Evolutionary conservation across 192 early-diverging fungal genomes (phyloP).

Genomic region (Backusella morwellensis): DNA sequence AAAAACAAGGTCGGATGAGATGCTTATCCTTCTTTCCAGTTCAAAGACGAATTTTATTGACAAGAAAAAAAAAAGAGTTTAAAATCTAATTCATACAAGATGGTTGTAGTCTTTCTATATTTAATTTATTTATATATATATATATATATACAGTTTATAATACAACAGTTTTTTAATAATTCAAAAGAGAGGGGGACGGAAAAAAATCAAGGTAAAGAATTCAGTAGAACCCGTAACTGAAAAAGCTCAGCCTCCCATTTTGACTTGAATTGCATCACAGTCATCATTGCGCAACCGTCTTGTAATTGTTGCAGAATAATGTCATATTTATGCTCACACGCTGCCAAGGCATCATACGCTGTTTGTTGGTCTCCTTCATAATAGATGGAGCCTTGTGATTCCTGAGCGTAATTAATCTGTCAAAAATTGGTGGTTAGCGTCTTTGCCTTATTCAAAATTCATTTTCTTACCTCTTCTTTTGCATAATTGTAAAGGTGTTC

Average conservation of each 20-base stretch:
- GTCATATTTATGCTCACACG: background rate
- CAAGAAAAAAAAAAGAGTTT: too few species aligned
- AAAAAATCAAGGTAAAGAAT: background rate
- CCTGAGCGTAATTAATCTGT: conserved; percentile 19
- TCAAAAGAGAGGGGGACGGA: too few species aligned
- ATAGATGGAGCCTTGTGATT: conserved; percentile 23
- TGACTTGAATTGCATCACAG: background rate
- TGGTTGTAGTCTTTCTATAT: too few species aligned
- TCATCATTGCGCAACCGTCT: background rate
- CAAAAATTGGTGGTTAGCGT: background rate
- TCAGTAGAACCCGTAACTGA: background rate
- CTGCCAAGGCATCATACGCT: conserved; percentile 11
- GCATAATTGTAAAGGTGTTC: background rate
- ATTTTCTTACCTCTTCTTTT: conserved; percentile 11
- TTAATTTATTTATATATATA: too few species aligned
- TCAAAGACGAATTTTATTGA: too few species aligned
- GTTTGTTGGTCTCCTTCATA: conserved; percentile 14
- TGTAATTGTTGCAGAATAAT: background rate
- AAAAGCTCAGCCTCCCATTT: background rate
- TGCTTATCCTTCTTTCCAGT: too few species aligned
- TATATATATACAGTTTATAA: too few species aligned
- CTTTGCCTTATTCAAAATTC: background rate
- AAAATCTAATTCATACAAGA: too few species aligned
- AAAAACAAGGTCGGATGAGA: too few species aligned
- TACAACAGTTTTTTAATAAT: too few species aligned